These are phyloP conservation scores for Fusarium sacchari DNA, from an alignment of 2,329 filamentous ascomycete species.

Conservation along the genomic window DNA sequence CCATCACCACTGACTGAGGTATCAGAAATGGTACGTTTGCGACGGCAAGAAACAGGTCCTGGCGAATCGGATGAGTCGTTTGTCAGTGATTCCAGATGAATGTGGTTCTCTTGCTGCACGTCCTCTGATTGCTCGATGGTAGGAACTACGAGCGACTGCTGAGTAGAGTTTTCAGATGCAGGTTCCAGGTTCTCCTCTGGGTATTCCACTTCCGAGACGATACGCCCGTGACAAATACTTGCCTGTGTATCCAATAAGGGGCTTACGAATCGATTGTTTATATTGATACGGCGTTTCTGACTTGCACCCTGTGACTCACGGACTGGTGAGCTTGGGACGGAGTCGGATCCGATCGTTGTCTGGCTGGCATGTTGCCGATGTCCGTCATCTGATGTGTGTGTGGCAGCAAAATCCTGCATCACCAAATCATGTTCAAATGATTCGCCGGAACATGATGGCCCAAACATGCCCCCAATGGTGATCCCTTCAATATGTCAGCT, in stretches of 20 bases:
- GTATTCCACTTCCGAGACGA: background rate
- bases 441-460: constrained; percentile 69
- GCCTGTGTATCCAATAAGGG: constrained; percentile 18
- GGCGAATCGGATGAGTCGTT: background rate
- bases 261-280: background rate
- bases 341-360: constrained; percentile 14
- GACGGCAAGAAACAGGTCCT: background rate
- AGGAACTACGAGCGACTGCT: background rate
- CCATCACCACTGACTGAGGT: background rate
- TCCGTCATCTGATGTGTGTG: background rate
- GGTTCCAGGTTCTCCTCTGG: background rate
- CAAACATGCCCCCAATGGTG: constrained; percentile 77
- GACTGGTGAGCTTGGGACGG: constrained; percentile 6
- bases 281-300: background rate
- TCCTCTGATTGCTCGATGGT: background rate
- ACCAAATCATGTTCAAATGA: constrained; percentile 72
- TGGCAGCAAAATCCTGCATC: constrained; percentile 56
- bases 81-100: background rate
- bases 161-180: background rate
- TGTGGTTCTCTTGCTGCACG: background rate
- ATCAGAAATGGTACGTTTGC: constrained; percentile 38
- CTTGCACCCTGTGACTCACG: background rate
- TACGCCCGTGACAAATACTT: background rate
- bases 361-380: constrained; percentile 24
- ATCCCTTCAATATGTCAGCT: constrained; percentile 50